phyloP scores from a whole-genome alignment of 1,284 basidiomycete species.

The Coniferiporia sulphurascens region DNA sequence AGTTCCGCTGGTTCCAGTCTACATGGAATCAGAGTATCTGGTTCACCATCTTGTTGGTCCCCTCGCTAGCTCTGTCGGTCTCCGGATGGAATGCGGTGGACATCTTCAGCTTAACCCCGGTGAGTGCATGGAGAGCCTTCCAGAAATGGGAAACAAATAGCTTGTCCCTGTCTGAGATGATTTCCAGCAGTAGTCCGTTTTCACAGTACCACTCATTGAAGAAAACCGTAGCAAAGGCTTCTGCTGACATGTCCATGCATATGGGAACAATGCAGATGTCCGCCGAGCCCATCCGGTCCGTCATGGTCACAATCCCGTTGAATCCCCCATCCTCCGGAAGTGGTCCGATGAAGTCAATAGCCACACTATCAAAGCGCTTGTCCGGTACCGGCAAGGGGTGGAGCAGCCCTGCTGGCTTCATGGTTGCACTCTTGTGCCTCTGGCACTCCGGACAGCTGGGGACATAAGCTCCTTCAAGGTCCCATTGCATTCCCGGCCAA shows the following conservation, averaged over 20 bases:
- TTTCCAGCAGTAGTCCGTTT: conserved; percentile 21
- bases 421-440: conserved; percentile 21
- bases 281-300: conserved; percentile 21
- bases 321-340: conserved; percentile 21
- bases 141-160: conserved; percentile 26
- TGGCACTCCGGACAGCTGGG: conserved; percentile 22
- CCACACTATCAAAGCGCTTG: conserved; percentile 19
- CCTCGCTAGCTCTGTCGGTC: conserved; percentile 27
- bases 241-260: conserved; percentile 24
- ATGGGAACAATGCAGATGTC: conserved; percentile 22
- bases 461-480: conserved; percentile 21
- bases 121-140: conserved; percentile 19
- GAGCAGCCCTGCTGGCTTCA: conserved; percentile 20
- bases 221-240: conserved; percentile 23
- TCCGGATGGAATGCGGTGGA: conserved; percentile 24
- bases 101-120: conserved; percentile 23
- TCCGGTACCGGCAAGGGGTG: conserved; percentile 26
- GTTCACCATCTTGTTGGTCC: conserved; percentile 31
- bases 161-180: conserved; percentile 24
- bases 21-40: conserved; percentile 31
- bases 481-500: conserved; percentile 21
- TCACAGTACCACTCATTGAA: conserved; percentile 23
- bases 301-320: conserved; percentile 18
- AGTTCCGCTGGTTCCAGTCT: conserved; percentile 33
- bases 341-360: conserved; percentile 32